Evolutionary conservation across 2,329 filamentous ascomycete genomes (phyloP).

Genomic region (Colletotrichum liaoningense): DNA sequence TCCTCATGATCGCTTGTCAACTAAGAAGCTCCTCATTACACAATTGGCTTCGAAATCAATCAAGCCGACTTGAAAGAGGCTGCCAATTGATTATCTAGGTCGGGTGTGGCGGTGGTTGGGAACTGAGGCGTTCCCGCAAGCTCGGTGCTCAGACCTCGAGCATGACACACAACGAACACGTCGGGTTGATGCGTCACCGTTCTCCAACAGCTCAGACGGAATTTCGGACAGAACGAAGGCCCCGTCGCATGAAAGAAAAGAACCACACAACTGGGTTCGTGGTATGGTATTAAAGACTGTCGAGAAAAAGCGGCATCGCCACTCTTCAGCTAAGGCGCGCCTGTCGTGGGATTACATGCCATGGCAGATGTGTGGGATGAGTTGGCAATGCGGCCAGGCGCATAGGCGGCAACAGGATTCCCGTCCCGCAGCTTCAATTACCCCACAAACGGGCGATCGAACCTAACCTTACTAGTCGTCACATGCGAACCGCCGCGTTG

Average conservation of each 20-base stretch:
- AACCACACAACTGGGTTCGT: background rate
- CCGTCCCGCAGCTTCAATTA: background rate
- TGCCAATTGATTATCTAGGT: background rate
- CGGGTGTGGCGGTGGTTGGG: background rate
- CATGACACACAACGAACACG: constrained; percentile 2
- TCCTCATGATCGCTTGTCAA: constrained; percentile 1
- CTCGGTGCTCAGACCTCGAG: constrained; percentile 1
- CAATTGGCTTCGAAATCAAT: background rate
- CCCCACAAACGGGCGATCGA: background rate
- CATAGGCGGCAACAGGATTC: background rate
- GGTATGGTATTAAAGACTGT: background rate
- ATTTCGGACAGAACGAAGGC: background rate
- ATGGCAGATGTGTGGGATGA: background rate
- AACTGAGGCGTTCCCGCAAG: background rate
- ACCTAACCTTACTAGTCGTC: background rate
- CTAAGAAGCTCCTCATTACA: too few species aligned
- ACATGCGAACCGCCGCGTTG: background rate
- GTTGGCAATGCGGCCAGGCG: background rate
- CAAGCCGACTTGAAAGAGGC: background rate
- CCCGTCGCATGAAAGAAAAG: constrained; percentile 1
- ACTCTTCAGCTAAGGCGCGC: background rate
- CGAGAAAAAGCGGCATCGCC: background rate
- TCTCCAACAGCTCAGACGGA: background rate
- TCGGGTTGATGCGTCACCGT: constrained; percentile 3
- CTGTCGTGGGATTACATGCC: background rate